These are phyloP conservation scores for Apodospora peruviana DNA, from an alignment of 495 filamentous ascomycete genomes.

Conservation along the genomic window DNA sequence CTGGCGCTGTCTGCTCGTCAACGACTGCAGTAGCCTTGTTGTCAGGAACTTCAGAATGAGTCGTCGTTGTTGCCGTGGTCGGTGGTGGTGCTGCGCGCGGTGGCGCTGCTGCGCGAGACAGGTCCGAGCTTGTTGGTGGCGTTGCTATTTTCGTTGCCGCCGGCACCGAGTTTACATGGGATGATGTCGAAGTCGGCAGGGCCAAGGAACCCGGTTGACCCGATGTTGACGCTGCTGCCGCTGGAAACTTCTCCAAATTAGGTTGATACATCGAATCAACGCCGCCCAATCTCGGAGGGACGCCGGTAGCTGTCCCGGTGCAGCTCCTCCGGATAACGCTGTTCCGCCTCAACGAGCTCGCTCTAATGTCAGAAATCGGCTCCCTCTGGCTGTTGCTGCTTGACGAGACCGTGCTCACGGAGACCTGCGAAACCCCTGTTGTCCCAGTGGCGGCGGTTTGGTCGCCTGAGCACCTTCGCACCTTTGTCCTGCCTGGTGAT, in stretches of 20 bases:
- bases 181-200: too few relatives aligned
- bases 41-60: too few relatives aligned
- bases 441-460: not conserved
- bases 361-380: not conserved
- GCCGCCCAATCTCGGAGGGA: not conserved
- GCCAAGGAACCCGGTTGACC: too few relatives aligned
- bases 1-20: not conserved
- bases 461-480: slow-evolving; percentile 4
- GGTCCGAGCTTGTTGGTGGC: too few relatives aligned
- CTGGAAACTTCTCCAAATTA: not conserved
- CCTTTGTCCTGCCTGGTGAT: slow-evolving; percentile 3
- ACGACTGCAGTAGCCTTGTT: not conserved
- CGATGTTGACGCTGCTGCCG: too few relatives aligned
- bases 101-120: too few relatives aligned
- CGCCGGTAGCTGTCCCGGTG: too few relatives aligned
- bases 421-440: not conserved
- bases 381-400: not conserved
- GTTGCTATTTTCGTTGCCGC: too few relatives aligned
- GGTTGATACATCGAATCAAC: slow-evolving; percentile 15
- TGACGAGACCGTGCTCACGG: not conserved
- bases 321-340: not conserved
- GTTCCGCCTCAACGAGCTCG: slow-evolving; percentile 9
- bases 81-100: not conserved
- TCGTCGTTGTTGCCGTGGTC: too few relatives aligned
- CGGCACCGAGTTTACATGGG: too few relatives aligned